These are phyloP conservation scores for Talaromyces liani DNA, from an alignment of 495 filamentous ascomycete species.

Conservation along the genomic window DNA sequence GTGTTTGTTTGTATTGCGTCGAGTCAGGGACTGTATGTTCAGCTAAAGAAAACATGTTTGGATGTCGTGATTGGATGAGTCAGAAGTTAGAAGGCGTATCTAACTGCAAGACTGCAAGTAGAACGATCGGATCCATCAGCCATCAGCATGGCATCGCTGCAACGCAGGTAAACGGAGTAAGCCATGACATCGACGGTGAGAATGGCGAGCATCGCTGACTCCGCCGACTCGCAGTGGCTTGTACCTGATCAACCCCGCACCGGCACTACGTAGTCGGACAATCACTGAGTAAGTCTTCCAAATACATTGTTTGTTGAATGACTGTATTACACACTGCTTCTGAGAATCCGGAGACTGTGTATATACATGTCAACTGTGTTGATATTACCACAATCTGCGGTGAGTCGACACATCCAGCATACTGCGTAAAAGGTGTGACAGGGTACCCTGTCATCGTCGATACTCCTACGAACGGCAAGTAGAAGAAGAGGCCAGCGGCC, in stretches of 20 bases:
- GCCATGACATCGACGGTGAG: conserved; percentile 16
- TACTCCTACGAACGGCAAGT: not conserved
- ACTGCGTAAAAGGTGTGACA: not conserved
- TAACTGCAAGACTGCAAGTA: not conserved
- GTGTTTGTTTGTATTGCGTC: not conserved
- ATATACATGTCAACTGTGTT: too few relatives aligned
- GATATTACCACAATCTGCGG: not conserved
- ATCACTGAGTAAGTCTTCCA: too few relatives aligned
- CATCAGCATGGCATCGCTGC: not conserved
- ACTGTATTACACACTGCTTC: too few relatives aligned
- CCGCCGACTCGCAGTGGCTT: not conserved
- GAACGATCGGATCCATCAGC: not conserved
- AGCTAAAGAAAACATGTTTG: not conserved
- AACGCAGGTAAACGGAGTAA: not conserved
- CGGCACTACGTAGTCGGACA: not conserved
- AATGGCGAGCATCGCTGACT: conserved; percentile 12
- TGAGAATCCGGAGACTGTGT: too few relatives aligned
- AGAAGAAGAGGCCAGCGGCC: not conserved
- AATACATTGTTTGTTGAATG: too few relatives aligned
- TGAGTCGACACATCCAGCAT: not conserved
- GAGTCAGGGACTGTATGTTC: not conserved
- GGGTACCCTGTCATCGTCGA: not conserved
- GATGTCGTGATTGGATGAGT: not conserved
- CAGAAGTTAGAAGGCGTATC: not conserved
- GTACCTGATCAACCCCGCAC: conserved; percentile 4